A percentile compares a stretch with the other conserved stretches of the same genome.
These are phyloP conservation scores for Fagopyrum homotropicum DNA, from an alignment of 148 eudicot genomes.

Conservation along the genomic window DNA sequence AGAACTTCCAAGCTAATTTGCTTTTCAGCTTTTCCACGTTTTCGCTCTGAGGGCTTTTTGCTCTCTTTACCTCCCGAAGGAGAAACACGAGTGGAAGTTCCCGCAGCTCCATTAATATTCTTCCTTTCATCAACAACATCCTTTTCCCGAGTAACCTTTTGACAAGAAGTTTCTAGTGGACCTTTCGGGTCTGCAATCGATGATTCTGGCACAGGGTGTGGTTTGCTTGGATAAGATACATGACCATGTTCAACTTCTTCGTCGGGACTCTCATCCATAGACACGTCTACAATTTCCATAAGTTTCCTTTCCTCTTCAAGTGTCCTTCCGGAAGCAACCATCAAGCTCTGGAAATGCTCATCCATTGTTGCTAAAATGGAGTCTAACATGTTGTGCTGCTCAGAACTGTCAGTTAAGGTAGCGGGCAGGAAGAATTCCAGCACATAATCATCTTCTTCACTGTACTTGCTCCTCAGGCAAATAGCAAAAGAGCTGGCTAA, in stretches of 20 bases:
- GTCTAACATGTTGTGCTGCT: slow-evolving; percentile 53
- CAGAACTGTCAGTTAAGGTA: slow-evolving; percentile 27
- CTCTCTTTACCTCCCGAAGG: slow-evolving; percentile 29
- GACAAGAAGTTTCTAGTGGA: slow-evolving; percentile 24
- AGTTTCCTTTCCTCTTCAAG: slow-evolving; percentile 55
- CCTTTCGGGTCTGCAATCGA: slow-evolving; percentile 28
- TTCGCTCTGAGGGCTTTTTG: slow-evolving; percentile 55
- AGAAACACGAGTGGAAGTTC: slow-evolving; percentile 21
- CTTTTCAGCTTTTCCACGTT: slow-evolving; percentile 93
- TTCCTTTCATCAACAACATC: slow-evolving; percentile 25
- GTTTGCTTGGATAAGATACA: slow-evolving; percentile 20
- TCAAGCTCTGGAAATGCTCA: slow-evolving; percentile 56
- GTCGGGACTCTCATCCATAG: slow-evolving; percentile 39
- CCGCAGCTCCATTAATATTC: slow-evolving; percentile 18
- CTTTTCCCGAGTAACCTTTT: slow-evolving; percentile 21
- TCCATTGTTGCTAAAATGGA: slow-evolving; percentile 54
- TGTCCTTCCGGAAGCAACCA: slow-evolving; percentile 71
- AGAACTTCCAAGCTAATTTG: slow-evolving; percentile 83
- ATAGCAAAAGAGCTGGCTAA: slow-evolving; percentile 69
- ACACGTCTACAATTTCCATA: slow-evolving; percentile 47
- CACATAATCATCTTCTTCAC: slow-evolving; percentile 79
- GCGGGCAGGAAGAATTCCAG: slow-evolving; percentile 85
- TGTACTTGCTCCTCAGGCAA: slow-evolving; percentile 70
- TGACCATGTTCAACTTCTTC: slow-evolving; percentile 24
- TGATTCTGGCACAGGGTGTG: slow-evolving; percentile 18